Evolutionary conservation across 2,329 filamentous ascomycete genomes (phyloP).

Genomic region (Fusarium nematophilum): DNA sequence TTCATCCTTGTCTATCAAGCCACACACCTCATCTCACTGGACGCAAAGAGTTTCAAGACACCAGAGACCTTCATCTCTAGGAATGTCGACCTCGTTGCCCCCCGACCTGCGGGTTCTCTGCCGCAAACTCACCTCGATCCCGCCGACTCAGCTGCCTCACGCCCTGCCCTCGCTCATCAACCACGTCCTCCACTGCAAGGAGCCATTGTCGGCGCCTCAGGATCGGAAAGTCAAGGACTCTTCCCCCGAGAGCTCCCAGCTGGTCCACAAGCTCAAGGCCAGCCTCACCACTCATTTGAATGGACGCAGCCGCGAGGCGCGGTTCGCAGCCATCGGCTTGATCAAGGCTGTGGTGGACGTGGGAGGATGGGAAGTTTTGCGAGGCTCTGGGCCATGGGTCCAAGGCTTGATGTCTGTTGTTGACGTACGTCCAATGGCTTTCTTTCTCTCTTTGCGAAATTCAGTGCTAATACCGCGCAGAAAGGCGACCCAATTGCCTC

Average conservation of each 20-base stretch:
- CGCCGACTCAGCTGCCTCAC: constrained; percentile 78
- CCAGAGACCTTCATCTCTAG: neutral
- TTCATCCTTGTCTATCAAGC: constrained; percentile 9
- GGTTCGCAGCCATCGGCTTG: constrained; percentile 81
- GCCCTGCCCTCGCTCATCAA: constrained; percentile 76
- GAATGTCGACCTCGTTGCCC: constrained; percentile 55
- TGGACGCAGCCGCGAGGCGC: constrained; percentile 77
- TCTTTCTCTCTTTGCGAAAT: constrained; percentile 5
- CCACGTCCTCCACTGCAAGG: constrained; percentile 67
- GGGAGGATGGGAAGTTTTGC: constrained; percentile 85
- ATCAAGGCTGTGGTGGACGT: constrained; percentile 85
- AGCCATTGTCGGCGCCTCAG: constrained; percentile 71
- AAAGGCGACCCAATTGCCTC: constrained; percentile 81
- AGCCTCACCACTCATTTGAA: constrained; percentile 81
- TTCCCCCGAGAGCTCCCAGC: constrained; percentile 71
- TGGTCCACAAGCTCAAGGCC: constrained; percentile 85
- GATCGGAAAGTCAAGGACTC: constrained; percentile 71
- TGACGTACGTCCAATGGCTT: constrained; percentile 62
- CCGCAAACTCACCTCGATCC: constrained; percentile 76
- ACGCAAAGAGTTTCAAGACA: constrained; percentile 27
- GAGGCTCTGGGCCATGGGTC: constrained; percentile 80
- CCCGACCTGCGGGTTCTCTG: constrained; percentile 74
- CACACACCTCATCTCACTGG: constrained; percentile 1
- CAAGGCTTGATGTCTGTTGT: constrained; percentile 79
- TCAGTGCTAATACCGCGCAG: constrained; percentile 53